Conservation (phyloP, 257 asterid genomes). For the Scutellaria baicalensis region DNA sequence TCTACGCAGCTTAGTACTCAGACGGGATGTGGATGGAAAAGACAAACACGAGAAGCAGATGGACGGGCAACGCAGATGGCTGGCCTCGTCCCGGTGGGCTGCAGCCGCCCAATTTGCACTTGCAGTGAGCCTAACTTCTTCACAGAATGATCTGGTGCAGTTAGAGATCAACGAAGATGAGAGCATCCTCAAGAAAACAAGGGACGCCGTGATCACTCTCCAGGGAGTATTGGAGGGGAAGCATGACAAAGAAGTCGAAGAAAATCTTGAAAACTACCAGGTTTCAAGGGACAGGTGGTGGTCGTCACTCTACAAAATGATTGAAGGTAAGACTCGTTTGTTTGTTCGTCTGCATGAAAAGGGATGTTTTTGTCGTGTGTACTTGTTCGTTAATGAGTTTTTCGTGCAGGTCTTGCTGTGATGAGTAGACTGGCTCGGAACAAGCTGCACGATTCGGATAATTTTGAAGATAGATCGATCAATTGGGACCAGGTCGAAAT, state of each 20-base stretch:
- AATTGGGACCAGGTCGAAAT: slow-evolving; percentile 64
- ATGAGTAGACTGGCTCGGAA: slow-evolving; percentile 58
- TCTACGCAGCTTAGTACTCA: slow-evolving; percentile 64
- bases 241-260: slow-evolving; percentile 67
- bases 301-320: slow-evolving; percentile 76
- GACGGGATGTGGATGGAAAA: slow-evolving; percentile 28
- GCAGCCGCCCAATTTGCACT: slow-evolving; percentile 93
- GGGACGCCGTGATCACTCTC: slow-evolving; percentile 82
- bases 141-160: slow-evolving; percentile 76
- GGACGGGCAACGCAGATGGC: slow-evolving; percentile 81
- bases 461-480: slow-evolving; percentile 41
- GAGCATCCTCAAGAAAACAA: slow-evolving; percentile 65
- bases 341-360: neutral
- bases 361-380: neutral
- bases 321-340: slow-evolving; percentile 56
- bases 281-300: slow-evolving; percentile 87
- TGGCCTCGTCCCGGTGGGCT: slow-evolving; percentile 92
- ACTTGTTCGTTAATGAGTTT: neutral
- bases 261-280: slow-evolving; percentile 58
- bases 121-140: slow-evolving; percentile 75
- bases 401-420: slow-evolving; percentile 59
- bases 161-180: slow-evolving; percentile 50
- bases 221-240: slow-evolving; percentile 91
- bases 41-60: slow-evolving; percentile 34
- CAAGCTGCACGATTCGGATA: slow-evolving; percentile 35